Percentiles rank a stretch among this genome's conserved stretches.
Conservation (phyloP, 768 basidiomycete genomes). For the Suillus tomentosus region DNA sequence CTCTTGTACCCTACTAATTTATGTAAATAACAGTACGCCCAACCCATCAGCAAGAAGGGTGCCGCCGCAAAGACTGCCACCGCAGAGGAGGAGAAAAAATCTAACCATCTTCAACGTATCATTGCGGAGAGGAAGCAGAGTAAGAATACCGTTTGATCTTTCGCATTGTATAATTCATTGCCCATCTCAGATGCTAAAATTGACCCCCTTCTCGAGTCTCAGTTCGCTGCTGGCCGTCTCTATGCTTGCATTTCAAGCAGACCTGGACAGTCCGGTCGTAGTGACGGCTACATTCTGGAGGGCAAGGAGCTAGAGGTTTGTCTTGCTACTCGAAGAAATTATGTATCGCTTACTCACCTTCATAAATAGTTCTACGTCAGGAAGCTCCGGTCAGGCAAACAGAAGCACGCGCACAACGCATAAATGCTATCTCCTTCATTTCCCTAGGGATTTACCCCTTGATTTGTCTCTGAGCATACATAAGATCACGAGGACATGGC, state of each 20-base stretch:
- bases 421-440: slow-evolving; percentile 20
- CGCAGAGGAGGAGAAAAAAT: slow-evolving; percentile 74
- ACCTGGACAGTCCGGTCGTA: slow-evolving; percentile 95
- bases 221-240: slow-evolving; percentile 93
- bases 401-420: slow-evolving; percentile 79
- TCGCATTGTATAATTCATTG: slow-evolving; percentile 20
- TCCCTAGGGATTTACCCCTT: slow-evolving; percentile 9
- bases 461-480: slow-evolving; percentile 12
- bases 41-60: slow-evolving; percentile 90
- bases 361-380: slow-evolving; percentile 82
- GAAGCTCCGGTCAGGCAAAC: slow-evolving; percentile 91
- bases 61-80: slow-evolving; percentile 52
- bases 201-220: slow-evolving; percentile 84
- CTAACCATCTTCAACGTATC: slow-evolving; percentile 86
- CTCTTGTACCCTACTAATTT: slow-evolving; percentile 10
- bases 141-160: slow-evolving; percentile 32
- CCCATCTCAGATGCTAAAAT: slow-evolving; percentile 74
- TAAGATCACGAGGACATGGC: slow-evolving; percentile 10
- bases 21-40: slow-evolving; percentile 70
- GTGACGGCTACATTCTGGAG: slow-evolving; percentile 97
- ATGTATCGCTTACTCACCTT: slow-evolving; percentile 22
- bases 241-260: slow-evolving; percentile 93
- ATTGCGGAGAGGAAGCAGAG: slow-evolving; percentile 92
- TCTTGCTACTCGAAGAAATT: slow-evolving; percentile 2
- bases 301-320: slow-evolving; percentile 96